phyloP scores from a whole-genome alignment of 2,329 filamentous ascomycete genomes.

The Diaporthe sp. region DNA sequence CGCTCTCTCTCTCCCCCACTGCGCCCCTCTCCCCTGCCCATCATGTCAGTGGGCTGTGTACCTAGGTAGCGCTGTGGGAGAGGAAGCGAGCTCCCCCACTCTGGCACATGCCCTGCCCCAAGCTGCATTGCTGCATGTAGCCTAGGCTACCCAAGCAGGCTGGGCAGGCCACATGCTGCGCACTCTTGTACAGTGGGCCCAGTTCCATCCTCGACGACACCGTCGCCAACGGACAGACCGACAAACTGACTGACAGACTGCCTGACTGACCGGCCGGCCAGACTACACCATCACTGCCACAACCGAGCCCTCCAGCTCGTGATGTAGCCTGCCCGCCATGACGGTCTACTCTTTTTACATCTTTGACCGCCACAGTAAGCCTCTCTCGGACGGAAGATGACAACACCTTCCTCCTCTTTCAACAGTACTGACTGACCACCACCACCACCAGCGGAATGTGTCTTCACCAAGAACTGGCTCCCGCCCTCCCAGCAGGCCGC shows the following conservation, averaged over 20 bases:
- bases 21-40: neutral
- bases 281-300: neutral
- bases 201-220: conserved; percentile 17
- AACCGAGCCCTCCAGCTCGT: conserved; percentile 38
- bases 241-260: too few species aligned
- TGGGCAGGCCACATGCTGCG: neutral
- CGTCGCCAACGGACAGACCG: conserved; percentile 13
- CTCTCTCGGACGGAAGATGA: neutral
- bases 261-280: neutral
- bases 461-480: conserved; percentile 92
- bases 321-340: conserved; percentile 69
- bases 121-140: neutral
- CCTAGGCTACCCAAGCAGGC: too few species aligned
- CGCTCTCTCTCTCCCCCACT: neutral
- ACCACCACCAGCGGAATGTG: conserved; percentile 85
- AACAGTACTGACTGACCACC: conserved; percentile 38
- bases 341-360: conserved; percentile 98
- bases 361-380: conserved; percentile 95
- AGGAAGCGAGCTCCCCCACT: conserved; percentile 24
- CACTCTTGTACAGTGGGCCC: conserved; percentile 28
- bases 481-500: conserved; percentile 56
- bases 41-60: neutral
- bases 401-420: conserved; percentile 4
- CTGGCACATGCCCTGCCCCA: conserved; percentile 3
- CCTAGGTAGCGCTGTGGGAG: too few species aligned